Evolutionary conservation across 768 basidiomycete genomes (phyloP).

Genomic region (Gymnopilus dilepis): DNA sequence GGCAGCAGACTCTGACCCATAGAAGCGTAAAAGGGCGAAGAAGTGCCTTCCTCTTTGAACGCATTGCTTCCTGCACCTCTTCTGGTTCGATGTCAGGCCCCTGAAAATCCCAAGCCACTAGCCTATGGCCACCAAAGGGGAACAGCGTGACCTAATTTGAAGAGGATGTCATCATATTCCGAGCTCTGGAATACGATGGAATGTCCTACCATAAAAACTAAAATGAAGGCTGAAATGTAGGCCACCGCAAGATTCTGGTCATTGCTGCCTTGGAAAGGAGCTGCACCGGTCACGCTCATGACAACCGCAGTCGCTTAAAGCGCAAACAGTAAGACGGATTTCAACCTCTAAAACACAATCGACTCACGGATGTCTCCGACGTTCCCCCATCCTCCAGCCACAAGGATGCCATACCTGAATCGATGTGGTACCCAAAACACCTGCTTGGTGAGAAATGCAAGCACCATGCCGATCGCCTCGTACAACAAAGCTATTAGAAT

Average conservation of each 20-base stretch:
- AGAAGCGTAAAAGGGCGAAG: constrained; percentile 5
- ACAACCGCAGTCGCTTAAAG: constrained; percentile 65
- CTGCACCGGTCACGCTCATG: constrained; percentile 61
- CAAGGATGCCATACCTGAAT: constrained; percentile 72
- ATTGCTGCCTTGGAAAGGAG: constrained; percentile 60
- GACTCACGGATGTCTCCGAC: constrained; percentile 72
- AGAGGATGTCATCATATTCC: neutral
- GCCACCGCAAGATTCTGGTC: constrained; percentile 71
- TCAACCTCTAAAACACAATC: neutral
- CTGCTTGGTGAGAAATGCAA: constrained; percentile 61
- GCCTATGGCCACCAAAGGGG: constrained; percentile 60
- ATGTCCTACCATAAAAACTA: constrained; percentile 59
- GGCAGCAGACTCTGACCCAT: neutral
- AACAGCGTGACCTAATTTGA: constrained; percentile 63
- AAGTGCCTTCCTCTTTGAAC: constrained; percentile 36
- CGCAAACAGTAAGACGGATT: neutral
- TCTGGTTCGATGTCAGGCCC: constrained; percentile 67
- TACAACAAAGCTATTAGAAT: constrained; percentile 53
- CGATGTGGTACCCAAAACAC: constrained; percentile 81
- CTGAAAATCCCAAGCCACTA: constrained; percentile 64
- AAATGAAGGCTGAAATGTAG: constrained; percentile 65
- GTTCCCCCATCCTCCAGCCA: constrained; percentile 74
- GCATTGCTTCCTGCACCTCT: constrained; percentile 54
- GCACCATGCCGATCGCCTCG: constrained; percentile 48
- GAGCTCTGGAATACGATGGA: neutral